Evolutionary conservation across 176 grass and related monocot genomes (phyloP), one percentile per base, ranked within the genome.

Genomic region (Triticum monococcum): DNA sequence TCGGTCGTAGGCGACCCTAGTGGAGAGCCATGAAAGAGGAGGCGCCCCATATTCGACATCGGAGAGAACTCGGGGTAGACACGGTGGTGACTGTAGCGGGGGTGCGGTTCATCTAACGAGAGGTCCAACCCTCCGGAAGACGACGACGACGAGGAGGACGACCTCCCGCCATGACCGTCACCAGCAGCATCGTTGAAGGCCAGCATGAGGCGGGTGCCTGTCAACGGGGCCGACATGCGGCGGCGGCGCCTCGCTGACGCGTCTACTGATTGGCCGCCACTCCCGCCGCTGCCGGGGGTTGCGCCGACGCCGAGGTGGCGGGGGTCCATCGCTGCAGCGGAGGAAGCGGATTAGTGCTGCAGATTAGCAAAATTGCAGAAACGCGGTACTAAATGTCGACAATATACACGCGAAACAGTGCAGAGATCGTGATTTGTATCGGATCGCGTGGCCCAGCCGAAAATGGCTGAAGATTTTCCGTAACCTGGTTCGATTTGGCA

Each of bases 121-220:
- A 26, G 13, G 22, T 71, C 83, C 26, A 70, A 16, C 40, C 40
- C 12, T n/a, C 12, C 25, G 7, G 80, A 25, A 13, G 87, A 57
- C 26, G 87, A 57, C 30, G 8, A n/a, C 1, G 41, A 65, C 9
- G 87, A 57, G 30, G 16, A 22, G 0, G 41, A 65, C 12, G 13
- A 64, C 65, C 24, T 26, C 65, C 32, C 25, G 18, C 82, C 71
- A 22, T 84, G 59, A 20, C 38, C 38, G 18, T 16, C 79, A 32
- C 61, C 72, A 23, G 10, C 64, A 65, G 13, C 65, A 67, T 17
- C 66, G 43, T 86, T 31, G 52, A 86, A 78, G 37, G 2, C 5
- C 63, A 12, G 54, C 79, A 86, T 70, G 62, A 90, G 79, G 24
- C 33, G 37, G 32, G 65, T 79, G 32, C 79, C 73, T 23, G 56